phyloP scores from a whole-genome alignment of 768 basidiomycete genomes.

The Thelephora aurantiotincta region DNA sequence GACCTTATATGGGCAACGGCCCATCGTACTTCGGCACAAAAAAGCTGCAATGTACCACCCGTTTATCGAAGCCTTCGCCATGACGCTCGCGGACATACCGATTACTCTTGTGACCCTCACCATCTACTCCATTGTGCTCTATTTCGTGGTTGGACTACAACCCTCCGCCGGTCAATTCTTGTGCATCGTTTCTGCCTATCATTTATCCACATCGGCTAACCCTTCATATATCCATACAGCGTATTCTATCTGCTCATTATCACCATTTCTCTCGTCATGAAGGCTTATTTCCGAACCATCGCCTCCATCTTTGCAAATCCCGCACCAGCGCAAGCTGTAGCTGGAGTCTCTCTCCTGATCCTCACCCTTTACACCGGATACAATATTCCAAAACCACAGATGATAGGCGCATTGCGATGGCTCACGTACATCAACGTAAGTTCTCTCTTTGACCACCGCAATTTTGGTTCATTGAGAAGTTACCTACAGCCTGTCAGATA shows the following conservation, averaged over 20 bases:
- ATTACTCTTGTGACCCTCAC: constrained; percentile 33
- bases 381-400: constrained; percentile 40
- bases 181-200: constrained; percentile 21
- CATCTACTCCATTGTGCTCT: constrained; percentile 35
- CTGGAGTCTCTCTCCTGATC: constrained; percentile 34
- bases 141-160: constrained; percentile 50
- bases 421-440: constrained; percentile 48
- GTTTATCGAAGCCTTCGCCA: constrained; percentile 36
- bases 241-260: constrained; percentile 46
- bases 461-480: constrained; percentile 5
- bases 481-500: constrained; percentile 42
- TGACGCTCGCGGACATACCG: constrained; percentile 48
- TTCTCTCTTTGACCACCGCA: constrained; percentile 6
- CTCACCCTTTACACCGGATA: constrained; percentile 48
- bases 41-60: constrained; percentile 51
- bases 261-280: constrained; percentile 48
- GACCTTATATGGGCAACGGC: constrained; percentile 37
- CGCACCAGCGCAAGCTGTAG: constrained; percentile 49
- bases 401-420: constrained; percentile 60
- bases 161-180: constrained; percentile 46
- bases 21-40: constrained; percentile 42
- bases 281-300: constrained; percentile 58
- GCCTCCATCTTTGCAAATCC: constrained; percentile 44
- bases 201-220: constrained; percentile 1
- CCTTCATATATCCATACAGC: constrained; percentile 17